phyloP scores from a whole-genome alignment of 1,284 basidiomycete species.

The Sanghuangporus baumii region DNA sequence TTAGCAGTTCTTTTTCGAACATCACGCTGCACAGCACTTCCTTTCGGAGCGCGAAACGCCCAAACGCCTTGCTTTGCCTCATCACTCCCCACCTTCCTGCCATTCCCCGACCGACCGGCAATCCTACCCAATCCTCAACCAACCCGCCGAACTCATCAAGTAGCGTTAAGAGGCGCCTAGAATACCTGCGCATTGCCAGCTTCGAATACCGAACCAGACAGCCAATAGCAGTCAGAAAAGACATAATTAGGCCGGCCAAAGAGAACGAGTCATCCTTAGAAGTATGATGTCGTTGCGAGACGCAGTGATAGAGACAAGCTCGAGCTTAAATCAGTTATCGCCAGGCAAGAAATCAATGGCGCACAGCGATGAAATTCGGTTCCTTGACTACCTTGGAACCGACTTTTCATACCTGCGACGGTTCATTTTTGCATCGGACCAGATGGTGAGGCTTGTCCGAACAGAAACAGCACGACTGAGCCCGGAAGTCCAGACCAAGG shows the following conservation, averaged over 20 bases:
- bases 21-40: slow-evolving; percentile 5
- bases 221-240: background rate
- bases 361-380: slow-evolving; percentile 4
- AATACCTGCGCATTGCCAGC: background rate
- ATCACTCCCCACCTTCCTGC: background rate
- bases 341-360: background rate
- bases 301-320: background rate
- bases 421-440: slow-evolving; percentile 11
- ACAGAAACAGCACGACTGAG: slow-evolving; percentile 6
- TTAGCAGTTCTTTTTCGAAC: background rate
- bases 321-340: background rate
- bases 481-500: slow-evolving; percentile 11
- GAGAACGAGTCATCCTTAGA: background rate
- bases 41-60: background rate
- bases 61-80: slow-evolving; percentile 1
- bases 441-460: slow-evolving; percentile 10
- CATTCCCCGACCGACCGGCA: slow-evolving; percentile 4
- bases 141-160: background rate
- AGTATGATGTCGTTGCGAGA: background rate
- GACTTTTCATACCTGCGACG: slow-evolving; percentile 14
- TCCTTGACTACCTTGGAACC: slow-evolving; percentile 10
- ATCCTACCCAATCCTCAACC: background rate
- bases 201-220: background rate
- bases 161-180: background rate
- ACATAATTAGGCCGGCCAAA: background rate